Base-by-base conservation (phyloP, 139 green algal genomes). In the Dunaliella sp. region DNA sequence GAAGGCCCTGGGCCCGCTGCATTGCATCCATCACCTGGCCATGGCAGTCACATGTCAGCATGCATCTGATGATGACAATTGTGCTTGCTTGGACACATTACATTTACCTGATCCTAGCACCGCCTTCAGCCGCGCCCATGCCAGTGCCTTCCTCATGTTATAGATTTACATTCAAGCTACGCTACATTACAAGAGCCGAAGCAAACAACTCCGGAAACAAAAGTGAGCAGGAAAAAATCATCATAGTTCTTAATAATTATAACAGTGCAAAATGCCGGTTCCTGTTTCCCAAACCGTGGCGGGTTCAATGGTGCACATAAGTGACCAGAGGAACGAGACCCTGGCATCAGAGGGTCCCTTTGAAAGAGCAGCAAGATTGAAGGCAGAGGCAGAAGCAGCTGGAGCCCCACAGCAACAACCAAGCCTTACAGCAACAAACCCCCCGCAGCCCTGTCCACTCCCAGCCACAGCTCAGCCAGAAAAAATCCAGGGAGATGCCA, bases 271-370 rank as follows among this genome's bases (percentile, higher is more conserved):
- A 48, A 95, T 95, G 92, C 92, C 92, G 0, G 91, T 95, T 22
- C 92, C 92, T 21, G 58, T 95, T 2, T 80, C 82, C 1, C 78
- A 88, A 0, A 93, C 92, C 0, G 78, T 94, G 38, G n/a, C n/a
- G n/a, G 85, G 87, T 25, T 73, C 88, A 32, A 88, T 85, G 0
- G 83, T 82, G 35, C 91, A 91, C 36, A 76, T 94, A 28, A 48
- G 28, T 1, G 90, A 84, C 2, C 72, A 84, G 21, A 35, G 83
- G 25, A n/a, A 34, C 1, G 80, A 32, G 3, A 83, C 84, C 36
- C 76, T 93, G 37, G 76, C 82, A n/a, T 93, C 86, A 0, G 74
- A 80, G 25, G 92, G 92, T 1, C 90, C 88, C 0, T 95, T 93
- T 59, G 90, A 90, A 1, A 38, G 91, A 30, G 72, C 91, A 22